Evolutionary conservation across 192 early-diverging fungal genomes (phyloP).

Genomic region (Cladochytrium replicatum): DNA sequence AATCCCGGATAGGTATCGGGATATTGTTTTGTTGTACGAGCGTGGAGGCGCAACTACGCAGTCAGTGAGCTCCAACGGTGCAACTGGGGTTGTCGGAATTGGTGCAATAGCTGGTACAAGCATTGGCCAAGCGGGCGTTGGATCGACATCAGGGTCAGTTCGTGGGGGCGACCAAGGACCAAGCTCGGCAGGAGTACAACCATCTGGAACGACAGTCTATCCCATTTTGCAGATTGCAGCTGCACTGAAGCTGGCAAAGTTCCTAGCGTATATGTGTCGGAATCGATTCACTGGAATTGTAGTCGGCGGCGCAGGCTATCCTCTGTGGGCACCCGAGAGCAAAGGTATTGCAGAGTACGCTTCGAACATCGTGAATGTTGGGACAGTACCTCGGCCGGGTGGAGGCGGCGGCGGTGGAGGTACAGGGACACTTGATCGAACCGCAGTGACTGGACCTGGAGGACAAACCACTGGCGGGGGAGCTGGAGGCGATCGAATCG

Average conservation of each 20-base stretch:
- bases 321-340: slow-evolving; percentile 13
- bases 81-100: too few species aligned
- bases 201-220: slow-evolving; percentile 21
- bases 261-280: slow-evolving; percentile 40
- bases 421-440: neutral
- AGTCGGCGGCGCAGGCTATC: slow-evolving; percentile 30
- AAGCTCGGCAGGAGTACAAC: slow-evolving; percentile 1
- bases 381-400: slow-evolving; percentile 5
- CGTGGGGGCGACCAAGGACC: neutral
- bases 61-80: too few species aligned
- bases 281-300: slow-evolving; percentile 24
- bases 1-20: slow-evolving; percentile 57
- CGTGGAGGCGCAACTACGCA: slow-evolving; percentile 39
- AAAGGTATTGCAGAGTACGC: slow-evolving; percentile 24
- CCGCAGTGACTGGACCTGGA: neutral
- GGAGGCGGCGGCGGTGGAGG: neutral
- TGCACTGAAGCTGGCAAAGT: slow-evolving; percentile 58
- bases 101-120: too few species aligned
- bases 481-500: slow-evolving; percentile 9
- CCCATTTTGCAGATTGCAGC: slow-evolving; percentile 57
- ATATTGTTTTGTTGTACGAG: slow-evolving; percentile 53
- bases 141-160: slow-evolving; percentile 18
- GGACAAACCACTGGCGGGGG: neutral
- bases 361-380: slow-evolving; percentile 14
- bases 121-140: too few species aligned